Base-by-base conservation (phyloP, 2,329 filamentous ascomycete species). In the Gaeumannomyces tritici region DNA sequence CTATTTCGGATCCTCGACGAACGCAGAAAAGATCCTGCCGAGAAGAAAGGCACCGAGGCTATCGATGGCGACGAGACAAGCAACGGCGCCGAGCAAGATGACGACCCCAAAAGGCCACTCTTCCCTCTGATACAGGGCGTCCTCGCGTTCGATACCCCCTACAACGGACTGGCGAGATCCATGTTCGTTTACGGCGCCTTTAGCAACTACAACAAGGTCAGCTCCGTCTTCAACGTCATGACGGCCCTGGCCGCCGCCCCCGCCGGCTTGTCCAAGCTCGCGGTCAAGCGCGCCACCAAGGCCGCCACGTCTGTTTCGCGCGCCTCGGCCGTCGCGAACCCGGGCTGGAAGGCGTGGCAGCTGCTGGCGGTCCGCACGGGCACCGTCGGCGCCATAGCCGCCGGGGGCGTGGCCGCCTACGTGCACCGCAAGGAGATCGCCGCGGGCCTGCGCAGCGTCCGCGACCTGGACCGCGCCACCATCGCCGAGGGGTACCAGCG, bases 131-230 rank as follows among this genome's bases (percentile, higher is more conserved):
- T 96, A 64, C 88, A 91, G 69, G 91, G 89, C 60, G 80, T 96
- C 21, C 79, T 96, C 42, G 85, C 90, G 8, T 95, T 95, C 69
- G 91, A 96, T 73, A 96, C 92, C 0, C 92, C 92, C 0, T 96
- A 88, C 73, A 86, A 91, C 63, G 87, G 88, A 8, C 79, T 85
- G 21, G 80, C 82, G 3, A 74, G 82, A 15, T 81, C 80, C 59
- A 83, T 85, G 81, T 84, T 85, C 64, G 82, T 84, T 57, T 85
- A 85, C 65, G 82, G 82, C 57, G 82, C 82, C 35, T 84, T 85
- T 62, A 83, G 80, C 60, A 83, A 84, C 70, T 85, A 84, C 67
- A 77, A 81, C 63, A 84, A 83, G 63, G 79, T 85, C 65, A 81
- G 76, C 70, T 76, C 73, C 58, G 80, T 84, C 51, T 84, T 83